Conservation (phyloP, 805 yeast species). For the Sugiyamaella lignohabitans region DNA sequence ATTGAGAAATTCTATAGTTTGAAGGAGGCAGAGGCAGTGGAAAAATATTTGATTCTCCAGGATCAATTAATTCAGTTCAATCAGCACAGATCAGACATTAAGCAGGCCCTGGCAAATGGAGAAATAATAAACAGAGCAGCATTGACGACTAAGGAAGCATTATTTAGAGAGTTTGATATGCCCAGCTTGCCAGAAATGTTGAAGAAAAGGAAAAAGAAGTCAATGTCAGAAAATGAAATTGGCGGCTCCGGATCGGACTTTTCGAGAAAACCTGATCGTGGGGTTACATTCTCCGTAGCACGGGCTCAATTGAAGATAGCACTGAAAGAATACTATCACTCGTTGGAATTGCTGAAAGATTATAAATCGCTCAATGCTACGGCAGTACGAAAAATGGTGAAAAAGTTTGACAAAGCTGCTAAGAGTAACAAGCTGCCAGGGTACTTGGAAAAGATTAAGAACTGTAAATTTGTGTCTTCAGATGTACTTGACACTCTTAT, state of each 20-base stretch:
- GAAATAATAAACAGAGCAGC: slow-evolving; percentile 3
- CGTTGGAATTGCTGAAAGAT: slow-evolving; percentile 61
- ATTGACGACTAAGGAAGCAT: slow-evolving; percentile 1
- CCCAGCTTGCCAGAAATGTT: slow-evolving; percentile 19
- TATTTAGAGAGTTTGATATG: slow-evolving; percentile 11
- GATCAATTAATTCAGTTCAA: slow-evolving; percentile 61
- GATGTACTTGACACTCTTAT: slow-evolving; percentile 61
- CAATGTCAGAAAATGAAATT: slow-evolving; percentile 6
- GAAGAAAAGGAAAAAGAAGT: slow-evolving; percentile 1
- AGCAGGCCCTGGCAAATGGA: slow-evolving; percentile 2
- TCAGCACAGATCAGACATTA: slow-evolving; percentile 36
- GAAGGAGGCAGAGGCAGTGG: slow-evolving; percentile 54
- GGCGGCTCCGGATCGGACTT: slow-evolving; percentile 43
- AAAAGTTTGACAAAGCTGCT: slow-evolving; percentile 80
- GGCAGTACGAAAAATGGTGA: slow-evolving; percentile 81
- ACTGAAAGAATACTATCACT: slow-evolving; percentile 62
- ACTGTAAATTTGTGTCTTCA: slow-evolving; percentile 49
- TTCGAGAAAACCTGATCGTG: slow-evolving; percentile 26
- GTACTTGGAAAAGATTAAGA: slow-evolving; percentile 55
- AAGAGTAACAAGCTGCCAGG: slow-evolving; percentile 37
- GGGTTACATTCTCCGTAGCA: slow-evolving; percentile 58
- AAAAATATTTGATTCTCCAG: slow-evolving; percentile 54
- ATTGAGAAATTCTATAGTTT: slow-evolving; percentile 56
- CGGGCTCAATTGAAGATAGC: slow-evolving; percentile 64
- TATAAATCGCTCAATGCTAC: slow-evolving; percentile 75